Evolutionary conservation across 192 early-diverging fungal species (phyloP), one percentile per base, ranked within the genome.

Genomic region (Podila horticola): DNA sequence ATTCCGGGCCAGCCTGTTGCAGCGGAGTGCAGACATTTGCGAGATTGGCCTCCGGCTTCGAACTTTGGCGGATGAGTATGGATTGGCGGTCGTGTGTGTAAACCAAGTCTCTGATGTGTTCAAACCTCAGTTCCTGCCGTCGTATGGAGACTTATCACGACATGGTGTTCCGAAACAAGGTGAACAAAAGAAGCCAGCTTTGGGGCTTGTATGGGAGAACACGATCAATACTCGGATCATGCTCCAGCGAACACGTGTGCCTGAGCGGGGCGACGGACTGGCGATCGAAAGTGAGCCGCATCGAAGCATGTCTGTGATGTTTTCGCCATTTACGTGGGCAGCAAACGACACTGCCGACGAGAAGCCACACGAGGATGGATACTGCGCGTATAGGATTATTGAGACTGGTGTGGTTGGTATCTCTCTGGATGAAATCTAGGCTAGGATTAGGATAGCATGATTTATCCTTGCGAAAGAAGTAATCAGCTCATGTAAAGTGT

Each of bases 171-270:
- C 60, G 45, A 55, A 29, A 22, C n/a, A 48, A 62, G 70, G 31
- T 63, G 84, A 79, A 75, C 66, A 48, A 59, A 94, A 92, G 73
- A 87, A 88, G 30, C 94, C 95, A 4, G 88, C 90, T 10, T 73
- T 96, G 57, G 95, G 95, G 0, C 66, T 91, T 28, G 70, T 88
- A 17, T 95, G 94, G 95, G 86, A 93, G 17, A 94, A 92, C 65
- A 86, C 88, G 22, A 84, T 95, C 41, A 94, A 94, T 69, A 84
- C 86, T 2, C 86, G 94, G 9, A 73, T 96, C 2, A 79, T 88
- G 68, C 52, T 94, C n/a, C 77, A 81, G 57, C n/a, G 77, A 11
- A 71, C 70, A 28, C 49, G 77, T 13, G 28, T 59, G 12, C 55
- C 66, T 8, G 77, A 81, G 17, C 36, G 26, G 2, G 55, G 82